Evolutionary conservation across 352 stramenopile genomes (phyloP), one percentile per base, ranked within the genome.

Genomic region (Thraustochytrium sp.): DNA sequence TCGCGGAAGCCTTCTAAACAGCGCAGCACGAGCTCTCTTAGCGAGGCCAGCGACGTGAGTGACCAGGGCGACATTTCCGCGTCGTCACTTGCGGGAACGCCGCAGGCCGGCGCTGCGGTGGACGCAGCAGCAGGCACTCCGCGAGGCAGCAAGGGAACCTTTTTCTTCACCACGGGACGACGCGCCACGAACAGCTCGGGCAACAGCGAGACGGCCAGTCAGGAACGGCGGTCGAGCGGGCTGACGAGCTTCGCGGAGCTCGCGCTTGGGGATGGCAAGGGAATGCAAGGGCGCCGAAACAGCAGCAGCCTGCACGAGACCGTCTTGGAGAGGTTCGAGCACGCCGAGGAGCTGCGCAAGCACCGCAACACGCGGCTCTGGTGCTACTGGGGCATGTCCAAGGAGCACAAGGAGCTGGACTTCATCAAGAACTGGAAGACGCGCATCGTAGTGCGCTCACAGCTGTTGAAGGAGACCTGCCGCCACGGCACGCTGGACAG

Each of bases 351-450:
- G 40, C 59, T 72, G 42, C 59, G 59, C 59, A 21, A 18, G 34
- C 59, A 72, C 40, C 13, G 59, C 13, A 72, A 72, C 59, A 72
- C 59, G 11, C 42, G 46, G 59, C 36, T 49, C 26, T 72, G 59
- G 59, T 72, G 59, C 59, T 72, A 72, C 26, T 72, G 59, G 59
- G 59, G 59, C 34, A 72, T 72, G 59, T 72, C 59, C 34, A 72
- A 72, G 26, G 59, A 72, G 59, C 59, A 72, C n/a, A 72, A 72
- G 40, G 59, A 72, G 40, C 59, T 72, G 0, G 59, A 72, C 11
- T 72, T 72, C n/a, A 72, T 72, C 26, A 21, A 31, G 9, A 72
- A 72, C 26, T 72, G 59, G 59, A 72, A 72, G 26, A 72, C 59
- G 9, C 59, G 9, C 5, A 21, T 72, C 59, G 40, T 72, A 5